A percentile compares a stretch with the other conserved stretches of the same genome.
These are phyloP conservation scores for Drosera spatulata DNA, from an alignment of 179 eudicot species.

Conservation along the genomic window DNA sequence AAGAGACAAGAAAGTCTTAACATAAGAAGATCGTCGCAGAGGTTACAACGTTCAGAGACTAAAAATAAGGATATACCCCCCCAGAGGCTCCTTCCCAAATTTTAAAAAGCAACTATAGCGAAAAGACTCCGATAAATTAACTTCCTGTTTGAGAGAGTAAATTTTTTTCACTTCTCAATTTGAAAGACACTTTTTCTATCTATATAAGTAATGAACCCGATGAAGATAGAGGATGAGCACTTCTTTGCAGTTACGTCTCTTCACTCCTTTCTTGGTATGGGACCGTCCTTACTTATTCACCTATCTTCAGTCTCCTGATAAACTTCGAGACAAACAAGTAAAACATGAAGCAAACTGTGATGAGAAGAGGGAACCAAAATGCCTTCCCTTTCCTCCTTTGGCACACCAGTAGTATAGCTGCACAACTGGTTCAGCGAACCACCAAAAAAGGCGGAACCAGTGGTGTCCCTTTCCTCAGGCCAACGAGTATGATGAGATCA, in stretches of 20 bases:
- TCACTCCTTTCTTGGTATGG: constrained; percentile 70
- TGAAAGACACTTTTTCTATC: neutral
- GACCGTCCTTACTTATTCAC: constrained; percentile 38
- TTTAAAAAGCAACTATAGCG: no score
- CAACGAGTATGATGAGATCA: constrained; percentile 60
- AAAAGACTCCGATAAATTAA: no score
- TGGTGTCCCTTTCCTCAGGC: constrained; percentile 16
- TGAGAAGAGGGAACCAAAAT: constrained; percentile 7
- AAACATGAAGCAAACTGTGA: constrained; percentile 18
- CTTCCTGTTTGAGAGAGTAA: neutral
- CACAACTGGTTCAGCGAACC: constrained; percentile 37
- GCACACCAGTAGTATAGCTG: constrained; percentile 40
- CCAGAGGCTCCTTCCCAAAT: no score
- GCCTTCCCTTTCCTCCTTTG: constrained; percentile 6
- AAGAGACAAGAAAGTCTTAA: no score
- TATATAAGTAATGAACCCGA: constrained; percentile 30
- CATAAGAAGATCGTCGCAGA: no score
- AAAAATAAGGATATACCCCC: no score
- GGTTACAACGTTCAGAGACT: no score
- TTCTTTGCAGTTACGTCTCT: constrained; percentile 42
- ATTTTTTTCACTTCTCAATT: neutral
- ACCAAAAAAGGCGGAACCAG: constrained; percentile 6
- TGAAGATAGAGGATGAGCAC: constrained; percentile 96
- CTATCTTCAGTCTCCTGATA: neutral
- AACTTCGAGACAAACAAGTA: constrained; percentile 19